Evolutionary conservation across 352 stramenopile genomes (phyloP).

Genomic region (Globisporangium ultimum): DNA sequence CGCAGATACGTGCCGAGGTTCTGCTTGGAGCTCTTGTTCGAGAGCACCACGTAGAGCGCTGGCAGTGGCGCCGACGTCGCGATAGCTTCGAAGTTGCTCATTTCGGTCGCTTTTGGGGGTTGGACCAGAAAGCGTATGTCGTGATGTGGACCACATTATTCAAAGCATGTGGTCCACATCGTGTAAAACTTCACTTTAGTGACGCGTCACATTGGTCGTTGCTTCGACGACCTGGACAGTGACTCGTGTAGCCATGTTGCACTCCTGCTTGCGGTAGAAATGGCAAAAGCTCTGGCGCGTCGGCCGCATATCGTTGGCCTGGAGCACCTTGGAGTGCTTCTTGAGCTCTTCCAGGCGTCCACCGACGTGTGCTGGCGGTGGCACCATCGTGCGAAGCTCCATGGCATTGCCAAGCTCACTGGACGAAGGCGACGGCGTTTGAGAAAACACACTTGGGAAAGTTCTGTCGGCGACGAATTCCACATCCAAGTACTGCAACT

Average conservation of each 20-base stretch:
- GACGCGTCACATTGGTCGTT: conserved; percentile 6
- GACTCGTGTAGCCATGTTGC: conserved; percentile 1
- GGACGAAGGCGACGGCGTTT: conserved; percentile 10
- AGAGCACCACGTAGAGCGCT: conserved; percentile 72
- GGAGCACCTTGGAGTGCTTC: conserved; percentile 67
- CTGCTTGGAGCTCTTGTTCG: conserved; percentile 65
- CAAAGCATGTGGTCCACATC: conserved; percentile 1
- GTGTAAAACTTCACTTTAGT: conserved; percentile 2
- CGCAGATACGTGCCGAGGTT: conserved; percentile 79
- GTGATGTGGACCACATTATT: conserved; percentile 4
- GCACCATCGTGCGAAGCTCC: conserved; percentile 17
- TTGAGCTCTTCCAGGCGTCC: conserved; percentile 19
- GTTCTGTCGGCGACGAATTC: conserved; percentile 26
- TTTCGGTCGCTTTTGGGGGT: conserved; percentile 2
- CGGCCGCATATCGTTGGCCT: conserved; percentile 31
- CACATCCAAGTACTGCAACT: conserved; percentile 30
- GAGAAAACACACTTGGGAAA: conserved; percentile 3
- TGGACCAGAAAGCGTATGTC: background rate
- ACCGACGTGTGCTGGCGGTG: conserved; percentile 9
- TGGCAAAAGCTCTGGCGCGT: conserved; percentile 61
- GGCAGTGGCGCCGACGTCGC: background rate
- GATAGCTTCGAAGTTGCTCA: conserved; percentile 9
- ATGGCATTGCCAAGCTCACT: conserved; percentile 9
- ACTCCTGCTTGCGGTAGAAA: conserved; percentile 30
- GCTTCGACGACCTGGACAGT: conserved; percentile 7